A percentile compares a stretch with the other conserved stretches of the same genome.
These are phyloP conservation scores for Murraya paniculata DNA, from an alignment of 345 rosid species.

Conservation along the genomic window DNA sequence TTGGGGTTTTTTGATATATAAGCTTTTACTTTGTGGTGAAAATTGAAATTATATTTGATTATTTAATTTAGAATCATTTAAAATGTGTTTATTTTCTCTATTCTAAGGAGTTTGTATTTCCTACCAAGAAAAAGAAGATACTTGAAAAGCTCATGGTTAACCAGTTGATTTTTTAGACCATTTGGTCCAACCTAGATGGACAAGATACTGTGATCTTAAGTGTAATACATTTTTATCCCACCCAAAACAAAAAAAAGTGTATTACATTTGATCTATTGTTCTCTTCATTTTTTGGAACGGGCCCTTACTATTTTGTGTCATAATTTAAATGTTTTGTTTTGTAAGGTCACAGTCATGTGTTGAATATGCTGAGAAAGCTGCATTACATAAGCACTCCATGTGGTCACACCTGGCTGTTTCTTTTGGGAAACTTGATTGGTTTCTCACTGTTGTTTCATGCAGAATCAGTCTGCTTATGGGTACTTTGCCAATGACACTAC, in stretches of 20 bases:
- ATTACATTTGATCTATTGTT: conserved; percentile 6
- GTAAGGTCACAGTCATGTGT: conserved; percentile 74
- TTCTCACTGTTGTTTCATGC: conserved; percentile 48
- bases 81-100: neutral
- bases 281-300: conserved; percentile 16
- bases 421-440: conserved; percentile 74
- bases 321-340: conserved; percentile 12
- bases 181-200: neutral
- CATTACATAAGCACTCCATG: conserved; percentile 69
- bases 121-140: neutral
- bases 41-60: neutral
- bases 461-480: conserved; percentile 44
- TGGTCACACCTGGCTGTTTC: conserved; percentile 76
- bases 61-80: neutral
- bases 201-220: neutral
- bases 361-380: conserved; percentile 74
- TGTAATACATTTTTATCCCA: neutral
- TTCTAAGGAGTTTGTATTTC: neutral
- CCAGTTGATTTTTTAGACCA: neutral
- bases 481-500: conserved; percentile 57
- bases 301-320: neutral
- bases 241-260: too few species aligned
- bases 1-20: conserved; percentile 8
- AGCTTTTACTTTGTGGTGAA: neutral
- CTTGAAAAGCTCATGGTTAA: conserved; percentile 12